These are phyloP conservation scores for Wallacemonas rigidus DNA, from an alignment of 208 protist species.

Conservation along the genomic window DNA sequence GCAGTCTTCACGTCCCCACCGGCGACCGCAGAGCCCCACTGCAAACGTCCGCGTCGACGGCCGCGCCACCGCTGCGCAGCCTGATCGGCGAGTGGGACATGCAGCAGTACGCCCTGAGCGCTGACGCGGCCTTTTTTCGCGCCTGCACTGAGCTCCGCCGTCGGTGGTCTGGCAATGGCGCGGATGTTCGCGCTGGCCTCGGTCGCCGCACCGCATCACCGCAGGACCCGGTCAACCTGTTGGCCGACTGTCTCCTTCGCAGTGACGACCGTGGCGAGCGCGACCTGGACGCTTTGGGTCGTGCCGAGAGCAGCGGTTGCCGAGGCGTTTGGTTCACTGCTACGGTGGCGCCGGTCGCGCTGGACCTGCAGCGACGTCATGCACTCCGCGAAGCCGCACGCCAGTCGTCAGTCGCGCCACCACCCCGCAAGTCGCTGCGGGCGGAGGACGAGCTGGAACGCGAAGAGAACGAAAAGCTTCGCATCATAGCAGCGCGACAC, in stretches of 20 bases:
- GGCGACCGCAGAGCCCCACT: neutral
- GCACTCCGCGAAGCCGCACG: constrained; percentile 16
- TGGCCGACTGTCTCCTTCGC: neutral
- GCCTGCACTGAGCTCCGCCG: constrained; percentile 27
- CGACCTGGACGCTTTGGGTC: neutral
- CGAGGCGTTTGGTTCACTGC: constrained; percentile 81
- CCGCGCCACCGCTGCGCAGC: constrained; percentile 16
- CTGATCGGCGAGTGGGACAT: constrained; percentile 75
- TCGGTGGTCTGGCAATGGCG: neutral
- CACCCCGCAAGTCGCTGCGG: constrained; percentile 31
- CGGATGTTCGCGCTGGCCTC: neutral
- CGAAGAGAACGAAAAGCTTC: constrained; percentile 23
- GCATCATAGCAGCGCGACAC: constrained; percentile 18
- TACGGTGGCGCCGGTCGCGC: constrained; percentile 40
- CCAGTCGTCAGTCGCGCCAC: constrained; percentile 25
- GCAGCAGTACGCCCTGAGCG: constrained; percentile 80
- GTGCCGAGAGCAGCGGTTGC: constrained; percentile 47
- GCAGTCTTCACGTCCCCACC: constrained; percentile 17
- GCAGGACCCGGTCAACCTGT: neutral
- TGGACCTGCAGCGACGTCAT: constrained; percentile 33
- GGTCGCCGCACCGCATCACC: neutral
- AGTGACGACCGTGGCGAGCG: neutral
- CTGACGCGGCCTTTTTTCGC: constrained; percentile 65
- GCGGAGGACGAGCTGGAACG: constrained; percentile 9
- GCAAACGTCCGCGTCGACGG: neutral